phyloP scores from a whole-genome alignment of 2,329 filamentous ascomycete genomes.

The Torrubiella hemipterigena region DNA sequence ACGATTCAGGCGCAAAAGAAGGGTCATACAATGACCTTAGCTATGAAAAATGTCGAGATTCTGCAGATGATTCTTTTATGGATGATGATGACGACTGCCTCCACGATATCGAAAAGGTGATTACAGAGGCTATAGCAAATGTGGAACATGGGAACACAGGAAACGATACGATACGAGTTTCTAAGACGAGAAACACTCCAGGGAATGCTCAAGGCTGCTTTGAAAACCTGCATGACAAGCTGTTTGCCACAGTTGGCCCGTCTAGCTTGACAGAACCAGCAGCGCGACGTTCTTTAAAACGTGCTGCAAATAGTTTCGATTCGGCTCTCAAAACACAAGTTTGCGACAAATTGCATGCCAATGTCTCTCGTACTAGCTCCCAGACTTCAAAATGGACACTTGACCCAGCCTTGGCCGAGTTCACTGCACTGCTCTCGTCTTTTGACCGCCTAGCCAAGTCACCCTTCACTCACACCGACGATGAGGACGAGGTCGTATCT shows the following conservation, averaged over 20 bases:
- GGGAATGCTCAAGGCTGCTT: too few relatives aligned
- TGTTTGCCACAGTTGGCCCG: slow-evolving; percentile 3
- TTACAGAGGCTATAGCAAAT: slow-evolving; percentile 5
- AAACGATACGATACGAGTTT: neutral
- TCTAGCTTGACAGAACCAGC: slow-evolving; percentile 2
- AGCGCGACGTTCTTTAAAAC: too few relatives aligned
- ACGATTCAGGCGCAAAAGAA: too few relatives aligned
- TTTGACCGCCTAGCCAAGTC: slow-evolving; percentile 15
- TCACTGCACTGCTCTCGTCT: slow-evolving; percentile 16
- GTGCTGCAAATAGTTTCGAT: too few relatives aligned
- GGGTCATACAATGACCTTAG: neutral
- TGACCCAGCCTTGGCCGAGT: slow-evolving; percentile 14
- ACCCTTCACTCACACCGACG: slow-evolving; percentile 10
- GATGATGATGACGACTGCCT: slow-evolving; percentile 5
- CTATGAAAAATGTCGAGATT: neutral
- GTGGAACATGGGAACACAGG: slow-evolving; percentile 2
- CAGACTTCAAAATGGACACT: too few relatives aligned
- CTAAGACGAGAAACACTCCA: too few relatives aligned
- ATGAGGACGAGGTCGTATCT: slow-evolving; percentile 8
- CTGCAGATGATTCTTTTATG: slow-evolving; percentile 3
- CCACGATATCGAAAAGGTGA: slow-evolving; percentile 5
- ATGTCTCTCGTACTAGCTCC: too few relatives aligned
- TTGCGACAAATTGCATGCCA: too few relatives aligned
- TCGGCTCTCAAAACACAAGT: too few relatives aligned
- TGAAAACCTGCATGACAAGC: too few relatives aligned